A percentile compares a stretch with the other conserved stretches of the same genome.
These are phyloP conservation scores for Saccharomyces jurei DNA, from an alignment of 805 yeast species.

Conservation along the genomic window DNA sequence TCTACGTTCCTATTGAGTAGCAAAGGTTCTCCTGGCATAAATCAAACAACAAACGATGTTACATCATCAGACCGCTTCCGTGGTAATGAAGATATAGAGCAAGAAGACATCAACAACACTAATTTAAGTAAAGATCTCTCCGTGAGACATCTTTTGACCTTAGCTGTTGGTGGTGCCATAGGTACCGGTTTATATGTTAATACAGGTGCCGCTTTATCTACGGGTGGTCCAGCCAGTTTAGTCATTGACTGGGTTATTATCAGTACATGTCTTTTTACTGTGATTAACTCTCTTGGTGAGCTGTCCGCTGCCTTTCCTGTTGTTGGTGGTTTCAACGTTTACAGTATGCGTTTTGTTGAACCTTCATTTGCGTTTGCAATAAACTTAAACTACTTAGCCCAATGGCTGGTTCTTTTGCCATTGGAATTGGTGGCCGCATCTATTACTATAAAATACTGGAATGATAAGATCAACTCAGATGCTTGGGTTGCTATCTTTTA, in stretches of 20 bases:
- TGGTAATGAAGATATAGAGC: not conserved
- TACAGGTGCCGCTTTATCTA: conserved; percentile 48
- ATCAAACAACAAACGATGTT: not conserved
- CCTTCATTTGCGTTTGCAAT: conserved; percentile 50
- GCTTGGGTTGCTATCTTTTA: conserved; percentile 55
- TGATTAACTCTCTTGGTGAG: conserved; percentile 48
- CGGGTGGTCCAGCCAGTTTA: conserved; percentile 60
- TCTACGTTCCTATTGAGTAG: not conserved
- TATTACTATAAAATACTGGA: conserved; percentile 51
- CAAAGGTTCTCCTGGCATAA: not conserved
- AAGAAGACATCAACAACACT: conserved; percentile 11
- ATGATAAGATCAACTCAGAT: conserved; percentile 40
- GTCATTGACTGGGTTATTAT: conserved; percentile 48
- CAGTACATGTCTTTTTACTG: conserved; percentile 52
- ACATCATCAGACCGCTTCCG: not conserved
- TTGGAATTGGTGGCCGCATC: conserved; percentile 54
- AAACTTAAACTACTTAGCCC: conserved; percentile 45
- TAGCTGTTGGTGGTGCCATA: conserved; percentile 60
- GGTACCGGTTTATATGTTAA: conserved; percentile 67
- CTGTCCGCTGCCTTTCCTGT: conserved; percentile 46
- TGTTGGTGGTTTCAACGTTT: conserved; percentile 45
- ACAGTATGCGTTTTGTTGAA: conserved; percentile 44
- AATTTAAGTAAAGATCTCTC: conserved; percentile 20
- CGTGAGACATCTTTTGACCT: conserved; percentile 48
- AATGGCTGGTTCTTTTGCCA: conserved; percentile 51